phyloP scores from a whole-genome alignment of 2,329 filamentous ascomycete genomes.

The Talaromyces islandicus region DNA sequence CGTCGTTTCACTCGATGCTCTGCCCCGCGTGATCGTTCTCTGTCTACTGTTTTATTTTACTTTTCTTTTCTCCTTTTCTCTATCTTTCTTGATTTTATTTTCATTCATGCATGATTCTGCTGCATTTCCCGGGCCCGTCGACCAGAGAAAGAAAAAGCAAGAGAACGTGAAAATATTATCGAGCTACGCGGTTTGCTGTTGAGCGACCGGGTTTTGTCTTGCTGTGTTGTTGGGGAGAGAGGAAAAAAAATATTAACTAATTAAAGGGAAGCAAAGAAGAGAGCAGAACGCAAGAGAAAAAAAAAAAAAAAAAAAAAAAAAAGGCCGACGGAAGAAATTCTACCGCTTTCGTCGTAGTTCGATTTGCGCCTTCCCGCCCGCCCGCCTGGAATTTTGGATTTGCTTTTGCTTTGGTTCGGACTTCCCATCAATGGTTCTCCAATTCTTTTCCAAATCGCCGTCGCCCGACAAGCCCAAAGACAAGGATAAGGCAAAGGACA shows the following conservation, averaged over 20 bases:
- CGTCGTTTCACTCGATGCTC: constrained; percentile 2
- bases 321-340: constrained; percentile 17
- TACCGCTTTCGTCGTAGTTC: constrained; percentile 37
- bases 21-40: constrained; percentile 12
- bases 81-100: not conserved
- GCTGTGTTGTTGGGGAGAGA: not conserved
- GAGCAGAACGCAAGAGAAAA: not conserved
- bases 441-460: constrained; percentile 31
- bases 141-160: not conserved
- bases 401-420: not conserved
- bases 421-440: constrained; percentile 27
- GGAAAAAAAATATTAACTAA: not conserved
- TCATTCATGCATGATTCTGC: not conserved
- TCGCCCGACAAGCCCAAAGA: constrained; percentile 20
- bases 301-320: not conserved
- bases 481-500: constrained; percentile 18
- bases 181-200: not conserved
- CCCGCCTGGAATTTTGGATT: not conserved
- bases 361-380: constrained; percentile 20
- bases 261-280: not conserved
- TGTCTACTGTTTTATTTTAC: not conserved
- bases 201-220: not conserved
- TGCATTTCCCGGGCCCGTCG: not conserved
- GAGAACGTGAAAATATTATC: not conserved
- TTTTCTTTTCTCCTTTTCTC: constrained; percentile 1